These are phyloP conservation scores for Vigna trinervia DNA, from an alignment of 306 rosid genomes.

Conservation along the genomic window DNA sequence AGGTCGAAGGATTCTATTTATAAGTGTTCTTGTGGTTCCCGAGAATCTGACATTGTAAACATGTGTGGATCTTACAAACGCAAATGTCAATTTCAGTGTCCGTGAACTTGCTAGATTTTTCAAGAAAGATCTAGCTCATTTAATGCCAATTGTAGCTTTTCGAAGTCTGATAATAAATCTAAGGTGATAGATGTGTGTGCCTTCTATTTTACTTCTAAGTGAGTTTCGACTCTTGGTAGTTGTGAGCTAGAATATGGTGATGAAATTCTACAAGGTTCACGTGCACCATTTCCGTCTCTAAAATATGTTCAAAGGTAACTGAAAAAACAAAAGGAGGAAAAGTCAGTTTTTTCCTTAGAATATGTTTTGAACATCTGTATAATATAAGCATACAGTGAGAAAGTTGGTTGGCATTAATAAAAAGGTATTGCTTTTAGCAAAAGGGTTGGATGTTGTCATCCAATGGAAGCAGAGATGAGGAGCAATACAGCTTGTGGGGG, in stretches of 20 bases:
- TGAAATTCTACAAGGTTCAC: neutral
- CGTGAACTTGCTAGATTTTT: constrained; percentile 59
- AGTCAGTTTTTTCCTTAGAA: neutral
- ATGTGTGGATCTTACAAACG: constrained; percentile 59
- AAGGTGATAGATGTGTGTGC: neutral
- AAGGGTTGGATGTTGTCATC: constrained; percentile 29
- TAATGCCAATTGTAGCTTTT: constrained; percentile 43
- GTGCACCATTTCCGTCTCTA: constrained; percentile 6
- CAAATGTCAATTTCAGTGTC: constrained; percentile 53
- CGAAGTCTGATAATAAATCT: constrained; percentile 27
- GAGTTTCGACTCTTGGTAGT: constrained; percentile 22
- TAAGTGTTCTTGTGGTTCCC: constrained; percentile 35
- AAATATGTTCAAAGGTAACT: no score
- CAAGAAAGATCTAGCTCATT: constrained; percentile 33
- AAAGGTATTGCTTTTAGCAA: constrained; percentile 22
- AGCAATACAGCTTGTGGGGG: constrained; percentile 38
- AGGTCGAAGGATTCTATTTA: constrained; percentile 52
- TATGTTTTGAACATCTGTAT: neutral
- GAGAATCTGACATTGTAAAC: constrained; percentile 30
- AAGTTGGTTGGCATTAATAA: constrained; percentile 38
- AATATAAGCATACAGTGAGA: neutral
- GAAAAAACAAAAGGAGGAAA: neutral
- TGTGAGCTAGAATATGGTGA: constrained; percentile 31
- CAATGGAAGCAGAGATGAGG: constrained; percentile 8
- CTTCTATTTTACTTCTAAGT: neutral